Base-by-base conservation (phyloP, 2,329 filamentous ascomycete genomes). In the Aspergillus vadensis region DNA sequence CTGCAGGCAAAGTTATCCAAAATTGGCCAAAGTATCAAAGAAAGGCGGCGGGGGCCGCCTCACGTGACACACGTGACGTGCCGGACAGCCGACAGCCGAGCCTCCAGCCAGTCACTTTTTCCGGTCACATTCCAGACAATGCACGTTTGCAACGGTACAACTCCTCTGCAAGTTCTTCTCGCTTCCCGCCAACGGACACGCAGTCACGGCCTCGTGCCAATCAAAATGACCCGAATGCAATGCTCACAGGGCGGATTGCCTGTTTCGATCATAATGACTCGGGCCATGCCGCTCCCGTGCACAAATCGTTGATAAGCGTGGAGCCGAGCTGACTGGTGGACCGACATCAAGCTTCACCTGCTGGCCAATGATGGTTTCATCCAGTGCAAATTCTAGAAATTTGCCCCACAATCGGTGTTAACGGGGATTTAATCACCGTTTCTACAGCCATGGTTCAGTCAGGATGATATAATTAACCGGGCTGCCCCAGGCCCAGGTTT, bases 341-440 rank as follows among this genome's bases (percentile, higher is more conserved):
- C 19, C 41, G 10, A 2, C 41, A 21, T 59, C 57, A 59, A 59
- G 57, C 57, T 59, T 55, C 55, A 15, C 19, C 23, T 25, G 21
- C 19, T 7, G 32, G 7, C 57, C 57, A 55, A 60, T 60, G 21
- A 51, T 38, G 43, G 27, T 47, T 17, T 9, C 27, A 15, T 14
- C 10, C 21, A 36, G 15, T 47, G 44, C 52, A 57, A 60, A 59
- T 41, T 56, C 43, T 32, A 19, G 21, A 38, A 19, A 19, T 2
- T 5, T 19, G 51, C 36, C 39, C 57, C 57, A 59, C 57, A 36
- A 5, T 27, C 58, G 53, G 58, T 7, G 19, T 60, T 60, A 57
- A 38, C 30, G 14, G 12, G 23, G 25, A 32, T 19, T 49, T 38
- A 39, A 49, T 32, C 55, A 19, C 17, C 36, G 38, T 21, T 6